phyloP scores from a whole-genome alignment of 805 yeast species.

The Zygoascus flipseniorum region DNA sequence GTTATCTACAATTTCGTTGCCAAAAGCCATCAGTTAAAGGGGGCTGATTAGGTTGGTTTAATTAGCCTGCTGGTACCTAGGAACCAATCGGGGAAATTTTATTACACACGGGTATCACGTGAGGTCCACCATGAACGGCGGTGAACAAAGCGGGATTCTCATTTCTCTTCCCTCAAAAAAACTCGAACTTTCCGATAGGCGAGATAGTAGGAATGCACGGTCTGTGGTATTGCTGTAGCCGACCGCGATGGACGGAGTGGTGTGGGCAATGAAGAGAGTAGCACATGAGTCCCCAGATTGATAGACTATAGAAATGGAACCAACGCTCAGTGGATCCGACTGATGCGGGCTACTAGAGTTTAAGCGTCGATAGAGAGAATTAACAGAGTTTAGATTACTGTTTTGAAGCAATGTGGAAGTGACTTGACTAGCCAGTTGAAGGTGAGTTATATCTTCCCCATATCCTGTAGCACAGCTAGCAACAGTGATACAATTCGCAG shows the following conservation, averaged over 20 bases:
- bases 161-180: not conserved
- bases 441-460: constrained; percentile 33
- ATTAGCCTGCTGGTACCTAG: not conserved
- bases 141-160: not conserved
- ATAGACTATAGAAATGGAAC: not conserved
- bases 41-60: not conserved
- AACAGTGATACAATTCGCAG: constrained; percentile 1
- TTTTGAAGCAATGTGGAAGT: not conserved
- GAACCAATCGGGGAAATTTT: not conserved
- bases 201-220: not conserved
- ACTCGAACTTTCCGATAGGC: not conserved
- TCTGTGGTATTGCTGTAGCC: constrained; percentile 7
- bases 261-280: constrained; percentile 14
- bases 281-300: not conserved
- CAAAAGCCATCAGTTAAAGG: not conserved
- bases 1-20: not conserved
- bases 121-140: not conserved
- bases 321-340: not conserved
- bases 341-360: not conserved
- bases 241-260: constrained; percentile 18
- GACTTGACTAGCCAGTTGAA: constrained; percentile 21
- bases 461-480: constrained; percentile 30
- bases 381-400: not conserved
- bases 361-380: not conserved
- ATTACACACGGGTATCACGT: not conserved